Conservation (phyloP, 202 grass and related monocot species). For the Alloteropsis angusta region DNA sequence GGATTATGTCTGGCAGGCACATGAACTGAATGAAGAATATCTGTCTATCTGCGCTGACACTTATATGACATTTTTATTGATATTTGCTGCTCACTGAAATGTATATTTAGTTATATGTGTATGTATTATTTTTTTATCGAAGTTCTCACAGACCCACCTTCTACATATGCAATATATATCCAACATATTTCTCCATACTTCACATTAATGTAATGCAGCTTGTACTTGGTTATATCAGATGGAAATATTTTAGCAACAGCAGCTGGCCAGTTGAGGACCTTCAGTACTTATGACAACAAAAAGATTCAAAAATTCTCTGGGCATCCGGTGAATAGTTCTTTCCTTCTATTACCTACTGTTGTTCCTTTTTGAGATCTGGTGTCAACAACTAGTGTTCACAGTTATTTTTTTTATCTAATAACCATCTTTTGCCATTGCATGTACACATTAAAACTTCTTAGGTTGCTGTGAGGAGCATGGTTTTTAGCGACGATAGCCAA, state of each 20-base stretch:
- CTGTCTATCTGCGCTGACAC: background rate
- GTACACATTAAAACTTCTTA: conserved; percentile 26
- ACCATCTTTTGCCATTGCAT: conserved; percentile 17
- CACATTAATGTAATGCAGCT: conserved; percentile 9
- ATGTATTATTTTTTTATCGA: background rate
- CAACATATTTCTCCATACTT: background rate
- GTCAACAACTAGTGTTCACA: background rate
- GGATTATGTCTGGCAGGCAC: background rate
- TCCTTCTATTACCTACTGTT: background rate
- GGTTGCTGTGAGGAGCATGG: conserved; percentile 80
- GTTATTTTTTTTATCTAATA: background rate
- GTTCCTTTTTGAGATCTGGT: conserved; percentile 25
- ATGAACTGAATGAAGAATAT: conserved; percentile 9
- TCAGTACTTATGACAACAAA: conserved; percentile 65
- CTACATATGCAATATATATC: background rate
- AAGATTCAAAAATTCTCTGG: conserved; percentile 90
- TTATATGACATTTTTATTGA: background rate
- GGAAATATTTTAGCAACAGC: conserved; percentile 80
- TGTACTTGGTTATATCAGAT: conserved; percentile 49
- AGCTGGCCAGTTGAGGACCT: conserved; percentile 80
- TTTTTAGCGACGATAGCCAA: conserved; percentile 63
- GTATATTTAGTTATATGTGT: background rate
- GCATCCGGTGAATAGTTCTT: conserved; percentile 56
- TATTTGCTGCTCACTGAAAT: background rate
- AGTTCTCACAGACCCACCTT: background rate